These are phyloP conservation scores for Allium cepa DNA, from an alignment of 106 monocot species.

Conservation along the genomic window DNA sequence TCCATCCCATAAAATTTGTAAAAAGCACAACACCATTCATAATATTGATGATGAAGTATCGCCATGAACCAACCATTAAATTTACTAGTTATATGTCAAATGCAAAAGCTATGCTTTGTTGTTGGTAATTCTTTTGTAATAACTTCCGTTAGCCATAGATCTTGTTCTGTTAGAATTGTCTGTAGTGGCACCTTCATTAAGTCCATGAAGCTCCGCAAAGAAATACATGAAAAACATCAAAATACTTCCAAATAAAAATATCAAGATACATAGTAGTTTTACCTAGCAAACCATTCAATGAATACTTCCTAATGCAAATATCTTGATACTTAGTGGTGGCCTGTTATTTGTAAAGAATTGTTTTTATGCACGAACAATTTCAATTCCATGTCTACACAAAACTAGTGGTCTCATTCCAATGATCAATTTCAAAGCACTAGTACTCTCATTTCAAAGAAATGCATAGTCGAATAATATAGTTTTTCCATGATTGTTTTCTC, in stretches of 20 bases:
- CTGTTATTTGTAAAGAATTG: too few species aligned
- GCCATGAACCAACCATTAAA: conserved; percentile 2
- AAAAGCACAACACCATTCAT: neutral
- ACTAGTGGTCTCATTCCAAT: too few species aligned
- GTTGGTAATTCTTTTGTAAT: neutral
- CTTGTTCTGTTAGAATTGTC: neutral
- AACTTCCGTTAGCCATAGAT: neutral
- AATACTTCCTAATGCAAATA: too few species aligned
- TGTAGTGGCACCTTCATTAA: neutral
- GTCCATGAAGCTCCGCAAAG: neutral
- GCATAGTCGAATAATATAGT: conserved; percentile 5
- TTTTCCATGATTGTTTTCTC: conserved; percentile 5
- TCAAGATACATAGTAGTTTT: neutral
- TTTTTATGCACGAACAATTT: too few species aligned
- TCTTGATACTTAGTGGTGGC: too few species aligned
- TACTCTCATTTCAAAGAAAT: conserved; percentile 1
- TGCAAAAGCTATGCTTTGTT: neutral
- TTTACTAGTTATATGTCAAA: neutral
- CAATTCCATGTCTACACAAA: too few species aligned
- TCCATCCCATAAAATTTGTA: neutral
- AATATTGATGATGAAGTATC: neutral
- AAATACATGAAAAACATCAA: too few species aligned
- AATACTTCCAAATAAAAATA: too few species aligned
- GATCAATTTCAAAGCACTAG: neutral
- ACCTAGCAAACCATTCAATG: neutral